These are phyloP conservation scores for Aplosporella prunicola DNA, from an alignment of 2,329 filamentous ascomycete species.

Conservation along the genomic window DNA sequence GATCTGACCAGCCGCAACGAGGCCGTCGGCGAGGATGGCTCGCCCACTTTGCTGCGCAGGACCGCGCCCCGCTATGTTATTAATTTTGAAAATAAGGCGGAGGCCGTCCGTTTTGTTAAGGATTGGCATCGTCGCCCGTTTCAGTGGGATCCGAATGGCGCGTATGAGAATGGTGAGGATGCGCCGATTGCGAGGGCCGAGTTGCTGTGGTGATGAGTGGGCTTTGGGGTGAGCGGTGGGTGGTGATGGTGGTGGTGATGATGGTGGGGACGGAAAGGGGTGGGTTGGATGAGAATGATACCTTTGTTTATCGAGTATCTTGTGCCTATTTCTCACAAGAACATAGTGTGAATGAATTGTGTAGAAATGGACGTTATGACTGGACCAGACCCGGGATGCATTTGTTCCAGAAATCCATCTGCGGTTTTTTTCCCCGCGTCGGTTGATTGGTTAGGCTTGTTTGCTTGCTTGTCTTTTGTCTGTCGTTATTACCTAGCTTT, in stretches of 20 bases:
- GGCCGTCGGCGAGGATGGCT: neutral
- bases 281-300: too few species aligned
- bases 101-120: slow-evolving; percentile 44
- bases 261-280: too few species aligned
- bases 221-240: slow-evolving; percentile 24
- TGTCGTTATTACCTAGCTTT: too few species aligned
- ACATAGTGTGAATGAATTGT: too few species aligned
- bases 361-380: too few species aligned
- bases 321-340: too few species aligned
- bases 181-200: slow-evolving; percentile 2
- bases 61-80: slow-evolving; percentile 43
- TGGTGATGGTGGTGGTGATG: slow-evolving; percentile 47
- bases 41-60: slow-evolving; percentile 23
- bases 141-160: neutral
- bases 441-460: too few species aligned
- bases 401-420: too few species aligned
- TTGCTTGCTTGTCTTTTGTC: too few species aligned
- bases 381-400: too few species aligned
- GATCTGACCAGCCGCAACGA: neutral
- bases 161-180: slow-evolving; percentile 1
- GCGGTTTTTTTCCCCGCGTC: too few species aligned
- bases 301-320: too few species aligned
- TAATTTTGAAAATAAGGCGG: slow-evolving; percentile 45
- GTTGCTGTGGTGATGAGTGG: slow-evolving; percentile 6
- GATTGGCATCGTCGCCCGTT: slow-evolving; percentile 41